A percentile compares a stretch with the other conserved stretches of the same genome.
Evolutionary conservation across 352 stramenopile species (phyloP).

Genomic region (Pythium rhizo-oryzae): DNA sequence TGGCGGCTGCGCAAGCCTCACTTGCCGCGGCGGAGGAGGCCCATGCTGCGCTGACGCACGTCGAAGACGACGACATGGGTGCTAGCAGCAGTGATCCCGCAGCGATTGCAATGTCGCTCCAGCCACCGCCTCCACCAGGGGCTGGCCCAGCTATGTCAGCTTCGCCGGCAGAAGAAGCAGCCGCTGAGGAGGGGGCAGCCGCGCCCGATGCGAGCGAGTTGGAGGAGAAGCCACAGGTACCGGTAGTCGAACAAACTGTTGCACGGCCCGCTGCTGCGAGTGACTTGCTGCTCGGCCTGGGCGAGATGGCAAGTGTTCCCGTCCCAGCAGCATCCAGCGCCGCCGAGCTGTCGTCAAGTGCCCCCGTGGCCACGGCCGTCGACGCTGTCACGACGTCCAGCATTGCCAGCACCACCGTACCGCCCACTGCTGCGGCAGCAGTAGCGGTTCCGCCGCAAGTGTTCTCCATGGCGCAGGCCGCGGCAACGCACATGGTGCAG

Average conservation of each 20-base stretch:
- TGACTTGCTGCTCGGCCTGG: slow-evolving; percentile 21
- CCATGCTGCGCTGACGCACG: not conserved
- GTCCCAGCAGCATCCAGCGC: not conserved
- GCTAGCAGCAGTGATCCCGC: not conserved
- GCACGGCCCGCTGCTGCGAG: slow-evolving; percentile 2
- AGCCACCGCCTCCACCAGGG: slow-evolving; percentile 9
- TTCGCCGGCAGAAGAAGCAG: not conserved
- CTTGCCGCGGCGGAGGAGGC: not conserved
- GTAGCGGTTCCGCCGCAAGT: not conserved
- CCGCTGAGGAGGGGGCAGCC: not conserved
- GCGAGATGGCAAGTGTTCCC: slow-evolving; percentile 9
- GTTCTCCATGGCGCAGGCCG: slow-evolving; percentile 34
- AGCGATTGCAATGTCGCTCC: slow-evolving; percentile 19
- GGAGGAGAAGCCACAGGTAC: not conserved
- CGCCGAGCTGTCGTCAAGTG: not conserved
- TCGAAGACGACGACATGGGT: not conserved
- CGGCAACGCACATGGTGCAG: slow-evolving; percentile 43
- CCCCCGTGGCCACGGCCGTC: not conserved
- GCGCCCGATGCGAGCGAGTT: not conserved
- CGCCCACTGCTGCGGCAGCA: not conserved
- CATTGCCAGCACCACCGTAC: not conserved
- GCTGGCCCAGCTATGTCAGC: not conserved
- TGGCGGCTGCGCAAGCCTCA: not conserved
- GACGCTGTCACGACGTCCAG: not conserved
- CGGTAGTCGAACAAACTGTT: not conserved